A percentile compares a stretch with the other conserved stretches of the same genome.
Evolutionary conservation across 768 basidiomycete genomes (phyloP).

Genomic region (Phaeolepiota aurea): DNA sequence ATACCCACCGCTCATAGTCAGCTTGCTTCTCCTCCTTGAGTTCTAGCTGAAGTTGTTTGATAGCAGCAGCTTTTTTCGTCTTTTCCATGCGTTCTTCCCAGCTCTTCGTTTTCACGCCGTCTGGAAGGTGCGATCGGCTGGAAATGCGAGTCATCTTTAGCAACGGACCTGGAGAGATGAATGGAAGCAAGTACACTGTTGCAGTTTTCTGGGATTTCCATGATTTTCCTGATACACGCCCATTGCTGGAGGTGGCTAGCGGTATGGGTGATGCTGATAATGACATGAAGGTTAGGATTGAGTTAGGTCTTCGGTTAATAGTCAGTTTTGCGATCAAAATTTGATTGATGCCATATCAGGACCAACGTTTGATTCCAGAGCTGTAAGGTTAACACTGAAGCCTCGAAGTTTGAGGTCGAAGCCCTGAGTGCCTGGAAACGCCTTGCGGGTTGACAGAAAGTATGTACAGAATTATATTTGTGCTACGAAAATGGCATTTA

Average conservation of each 20-base stretch:
- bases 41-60: conserved; percentile 67
- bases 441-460: too few species aligned
- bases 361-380: background rate
- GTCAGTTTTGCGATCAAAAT: background rate
- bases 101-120: conserved; percentile 54
- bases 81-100: conserved; percentile 69
- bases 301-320: too few species aligned
- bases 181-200: conserved; percentile 32
- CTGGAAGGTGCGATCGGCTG: conserved; percentile 64
- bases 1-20: conserved; percentile 48
- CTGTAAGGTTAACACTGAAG: too few species aligned
- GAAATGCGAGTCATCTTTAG: conserved; percentile 8
- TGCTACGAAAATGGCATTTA: too few species aligned
- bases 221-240: conserved; percentile 60
- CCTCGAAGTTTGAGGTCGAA: too few species aligned
- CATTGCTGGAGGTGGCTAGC: conserved; percentile 52
- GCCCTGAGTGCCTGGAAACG: too few species aligned
- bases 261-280: conserved; percentile 13
- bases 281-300: background rate
- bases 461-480: too few species aligned
- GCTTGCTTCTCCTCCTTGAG: conserved; percentile 71
- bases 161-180: conserved; percentile 1
- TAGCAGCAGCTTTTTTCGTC: conserved; percentile 54
- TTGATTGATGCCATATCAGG: background rate
- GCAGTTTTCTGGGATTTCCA: conserved; percentile 52